Evolutionary conservation across 805 yeast genomes (phyloP).

Genomic region (Blastobotrys parvus): DNA sequence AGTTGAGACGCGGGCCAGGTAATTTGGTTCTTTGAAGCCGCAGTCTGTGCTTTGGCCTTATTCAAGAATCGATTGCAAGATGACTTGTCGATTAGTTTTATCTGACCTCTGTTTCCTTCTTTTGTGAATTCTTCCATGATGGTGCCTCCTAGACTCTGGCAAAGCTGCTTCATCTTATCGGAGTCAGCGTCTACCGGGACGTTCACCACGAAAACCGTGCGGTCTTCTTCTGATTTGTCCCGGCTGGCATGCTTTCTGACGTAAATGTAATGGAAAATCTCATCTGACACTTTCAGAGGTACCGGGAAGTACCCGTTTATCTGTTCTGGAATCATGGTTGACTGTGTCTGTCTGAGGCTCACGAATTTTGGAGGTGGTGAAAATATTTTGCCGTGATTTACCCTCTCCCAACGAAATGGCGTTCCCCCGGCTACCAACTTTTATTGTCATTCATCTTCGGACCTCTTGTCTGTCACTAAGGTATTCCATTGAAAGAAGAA

Average conservation of each 20-base stretch:
- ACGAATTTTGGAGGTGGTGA: neutral
- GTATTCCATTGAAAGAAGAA: too few species aligned
- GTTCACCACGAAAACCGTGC: conserved; percentile 68
- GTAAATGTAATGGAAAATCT: conserved; percentile 15
- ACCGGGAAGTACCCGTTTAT: conserved; percentile 19
- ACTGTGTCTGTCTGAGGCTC: neutral
- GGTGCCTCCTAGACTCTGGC: conserved; percentile 42
- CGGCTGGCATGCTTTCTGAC: conserved; percentile 13
- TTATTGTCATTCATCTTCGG: too few species aligned
- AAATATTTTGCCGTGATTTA: neutral
- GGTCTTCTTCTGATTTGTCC: conserved; percentile 23
- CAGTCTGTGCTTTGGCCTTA: conserved; percentile 46
- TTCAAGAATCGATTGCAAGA: conserved; percentile 56
- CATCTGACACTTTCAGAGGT: conserved; percentile 14
- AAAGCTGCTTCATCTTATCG: conserved; percentile 45
- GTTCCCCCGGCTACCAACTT: too few species aligned
- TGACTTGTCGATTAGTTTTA: conserved; percentile 65
- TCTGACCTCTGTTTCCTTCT: conserved; percentile 45
- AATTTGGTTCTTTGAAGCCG: conserved; percentile 14
- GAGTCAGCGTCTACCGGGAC: conserved; percentile 57
- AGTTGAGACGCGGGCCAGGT: conserved; percentile 33
- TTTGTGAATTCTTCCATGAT: conserved; percentile 25
- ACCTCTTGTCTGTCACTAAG: too few species aligned
- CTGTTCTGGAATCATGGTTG: conserved; percentile 15
- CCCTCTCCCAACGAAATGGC: too few species aligned